phyloP scores from a whole-genome alignment of 2,329 filamentous ascomycete genomes.

The Curvularia sp. region DNA sequence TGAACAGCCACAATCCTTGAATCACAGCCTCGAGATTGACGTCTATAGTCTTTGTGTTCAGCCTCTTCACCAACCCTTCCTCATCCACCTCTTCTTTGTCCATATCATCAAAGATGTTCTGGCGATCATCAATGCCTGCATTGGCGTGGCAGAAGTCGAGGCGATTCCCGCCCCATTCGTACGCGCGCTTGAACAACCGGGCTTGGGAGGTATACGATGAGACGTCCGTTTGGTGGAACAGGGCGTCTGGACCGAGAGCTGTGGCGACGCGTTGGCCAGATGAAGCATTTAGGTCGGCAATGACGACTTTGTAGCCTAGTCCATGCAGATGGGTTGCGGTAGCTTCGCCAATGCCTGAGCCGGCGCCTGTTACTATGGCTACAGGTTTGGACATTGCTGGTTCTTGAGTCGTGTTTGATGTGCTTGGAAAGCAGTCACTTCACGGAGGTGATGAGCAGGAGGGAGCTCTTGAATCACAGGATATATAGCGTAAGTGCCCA shows the following conservation, averaged over 20 bases:
- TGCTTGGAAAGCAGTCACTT: background rate
- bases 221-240: conserved; percentile 53
- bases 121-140: conserved; percentile 53
- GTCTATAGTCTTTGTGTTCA: conserved; percentile 50
- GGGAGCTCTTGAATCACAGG: background rate
- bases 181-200: conserved; percentile 51
- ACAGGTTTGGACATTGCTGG: conserved; percentile 49
- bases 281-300: conserved; percentile 54
- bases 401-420: background rate
- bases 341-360: conserved; percentile 56
- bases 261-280: conserved; percentile 38
- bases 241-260: conserved; percentile 38
- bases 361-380: conserved; percentile 56
- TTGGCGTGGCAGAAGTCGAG: conserved; percentile 56
- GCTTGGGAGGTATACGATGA: conserved; percentile 51
- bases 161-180: conserved; percentile 53
- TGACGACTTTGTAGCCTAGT: conserved; percentile 53
- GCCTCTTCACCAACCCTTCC: conserved; percentile 47
- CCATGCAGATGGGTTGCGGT: conserved; percentile 53
- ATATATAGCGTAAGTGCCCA: background rate
- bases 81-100: conserved; percentile 44
- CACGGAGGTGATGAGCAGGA: background rate
- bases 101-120: conserved; percentile 46
- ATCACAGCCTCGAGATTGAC: conserved; percentile 54
- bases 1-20: conserved; percentile 54